A percentile compares a stretch with the other conserved stretches of the same genome.
Evolutionary conservation across 805 yeast species (phyloP).

Genomic region (Wilhelminamyces savonicus): DNA sequence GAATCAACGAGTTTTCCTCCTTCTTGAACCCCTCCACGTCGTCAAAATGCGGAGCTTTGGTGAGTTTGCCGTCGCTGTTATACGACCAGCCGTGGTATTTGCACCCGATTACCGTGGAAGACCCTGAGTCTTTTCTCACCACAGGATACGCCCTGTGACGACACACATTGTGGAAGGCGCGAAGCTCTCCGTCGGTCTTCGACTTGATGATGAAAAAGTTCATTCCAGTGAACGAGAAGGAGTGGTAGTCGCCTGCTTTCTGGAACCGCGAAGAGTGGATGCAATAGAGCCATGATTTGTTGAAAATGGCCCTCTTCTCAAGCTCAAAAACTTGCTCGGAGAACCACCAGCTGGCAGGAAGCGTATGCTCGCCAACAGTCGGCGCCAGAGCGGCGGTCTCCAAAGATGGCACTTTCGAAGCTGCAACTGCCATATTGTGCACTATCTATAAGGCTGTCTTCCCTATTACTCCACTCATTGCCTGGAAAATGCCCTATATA

Average conservation of each 20-base stretch:
- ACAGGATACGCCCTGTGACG: constrained; percentile 64
- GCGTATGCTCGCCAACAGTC: constrained; percentile 39
- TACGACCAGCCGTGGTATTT: constrained; percentile 64
- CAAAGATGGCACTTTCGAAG: too few relatives aligned
- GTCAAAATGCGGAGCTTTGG: constrained; percentile 59
- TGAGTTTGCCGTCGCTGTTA: constrained; percentile 52
- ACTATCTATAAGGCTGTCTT: too few relatives aligned
- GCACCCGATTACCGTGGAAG: constrained; percentile 53
- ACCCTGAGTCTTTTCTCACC: constrained; percentile 51
- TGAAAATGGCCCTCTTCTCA: constrained; percentile 53
- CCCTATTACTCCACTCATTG: too few relatives aligned
- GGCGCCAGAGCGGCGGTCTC: too few relatives aligned
- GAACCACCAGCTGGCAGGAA: constrained; percentile 65
- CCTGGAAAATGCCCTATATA: too few relatives aligned
- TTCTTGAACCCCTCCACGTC: constrained; percentile 53
- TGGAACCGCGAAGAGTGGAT: constrained; percentile 46
- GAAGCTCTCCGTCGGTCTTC: constrained; percentile 41
- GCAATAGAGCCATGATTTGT: constrained; percentile 51
- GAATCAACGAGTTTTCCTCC: constrained; percentile 48
- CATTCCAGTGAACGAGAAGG: constrained; percentile 46
- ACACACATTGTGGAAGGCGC: constrained; percentile 60
- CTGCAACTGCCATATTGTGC: too few relatives aligned
- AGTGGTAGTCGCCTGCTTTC: constrained; percentile 53
- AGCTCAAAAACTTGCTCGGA: constrained; percentile 52
- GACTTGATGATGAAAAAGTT: constrained; percentile 51